These are phyloP conservation scores for Aquilaria yunnanensis DNA, from an alignment of 345 rosid species.

Conservation along the genomic window DNA sequence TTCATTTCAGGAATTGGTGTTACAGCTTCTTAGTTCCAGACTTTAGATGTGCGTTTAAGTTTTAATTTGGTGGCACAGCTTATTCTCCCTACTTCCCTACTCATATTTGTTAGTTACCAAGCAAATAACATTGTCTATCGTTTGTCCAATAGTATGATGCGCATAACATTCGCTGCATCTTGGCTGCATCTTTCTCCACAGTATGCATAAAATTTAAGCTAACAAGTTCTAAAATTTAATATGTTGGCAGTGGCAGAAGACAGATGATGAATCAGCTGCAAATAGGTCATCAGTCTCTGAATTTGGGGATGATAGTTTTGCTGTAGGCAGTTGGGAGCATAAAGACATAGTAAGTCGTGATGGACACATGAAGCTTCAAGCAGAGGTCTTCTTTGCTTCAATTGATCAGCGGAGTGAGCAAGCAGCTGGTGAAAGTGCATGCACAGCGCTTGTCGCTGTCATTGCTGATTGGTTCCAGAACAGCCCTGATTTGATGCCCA, in stretches of 20 bases:
- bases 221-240: conserved; percentile 3
- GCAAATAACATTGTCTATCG: no score
- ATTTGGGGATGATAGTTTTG: conserved; percentile 92
- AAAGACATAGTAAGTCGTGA: conserved; percentile 83
- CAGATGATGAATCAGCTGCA: conserved; percentile 57
- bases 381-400: conserved; percentile 77
- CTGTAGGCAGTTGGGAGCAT: conserved; percentile 83
- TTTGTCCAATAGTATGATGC: no score
- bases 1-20: no score
- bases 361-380: conserved; percentile 77
- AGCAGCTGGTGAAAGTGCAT: conserved; percentile 97
- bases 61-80: no score
- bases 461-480: conserved; percentile 90
- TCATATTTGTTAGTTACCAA: no score
- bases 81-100: no score
- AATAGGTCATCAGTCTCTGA: conserved; percentile 64
- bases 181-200: conserved; percentile 2
- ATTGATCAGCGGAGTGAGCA: conserved; percentile 92
- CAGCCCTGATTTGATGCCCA: conserved; percentile 72
- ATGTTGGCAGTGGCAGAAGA: conserved; percentile 57
- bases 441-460: conserved; percentile 93
- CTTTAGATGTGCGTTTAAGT: no score
- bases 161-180: neutral
- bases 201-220: neutral
- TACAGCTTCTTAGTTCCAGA: no score